Evolutionary conservation across 352 stramenopile genomes (phyloP).

Genomic region (Pseudoperonospora humuli): DNA sequence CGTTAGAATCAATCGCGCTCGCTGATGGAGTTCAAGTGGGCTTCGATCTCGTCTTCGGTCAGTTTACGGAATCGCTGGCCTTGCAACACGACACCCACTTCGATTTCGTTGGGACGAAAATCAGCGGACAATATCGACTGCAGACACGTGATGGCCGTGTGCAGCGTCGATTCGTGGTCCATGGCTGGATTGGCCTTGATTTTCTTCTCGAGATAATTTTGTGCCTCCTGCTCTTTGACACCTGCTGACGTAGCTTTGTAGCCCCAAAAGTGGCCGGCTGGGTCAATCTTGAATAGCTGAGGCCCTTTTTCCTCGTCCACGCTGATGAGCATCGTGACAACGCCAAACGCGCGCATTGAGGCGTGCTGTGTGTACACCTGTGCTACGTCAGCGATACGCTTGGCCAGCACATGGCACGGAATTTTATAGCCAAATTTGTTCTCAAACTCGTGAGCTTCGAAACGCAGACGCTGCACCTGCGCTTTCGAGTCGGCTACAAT

Average conservation of each 20-base stretch:
- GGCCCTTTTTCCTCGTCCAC: conserved; percentile 98
- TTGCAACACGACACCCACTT: conserved; percentile 67
- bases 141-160: conserved; percentile 96
- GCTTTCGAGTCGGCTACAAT: conserved; percentile 82
- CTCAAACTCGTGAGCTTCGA: conserved; percentile 97
- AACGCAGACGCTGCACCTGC: conserved; percentile 92
- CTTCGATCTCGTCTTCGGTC: conserved; percentile 95
- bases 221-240: conserved; percentile 97
- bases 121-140: conserved; percentile 96
- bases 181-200: conserved; percentile 88
- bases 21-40: conserved; percentile 96
- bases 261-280: conserved; percentile 96
- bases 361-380: conserved; percentile 94
- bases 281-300: conserved; percentile 98
- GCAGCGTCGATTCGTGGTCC: conserved; percentile 90
- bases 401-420: conserved; percentile 91
- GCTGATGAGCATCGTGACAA: conserved; percentile 93
- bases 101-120: conserved; percentile 96
- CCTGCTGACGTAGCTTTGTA: conserved; percentile 91
- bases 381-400: conserved; percentile 95
- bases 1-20: conserved; percentile 77
- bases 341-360: conserved; percentile 92
- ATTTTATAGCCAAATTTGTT: conserved; percentile 95
- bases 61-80: conserved; percentile 88
- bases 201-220: conserved; percentile 99